These are phyloP conservation scores for Phialocephala subalpina DNA, from an alignment of 2,329 filamentous ascomycete genomes.

Conservation along the genomic window DNA sequence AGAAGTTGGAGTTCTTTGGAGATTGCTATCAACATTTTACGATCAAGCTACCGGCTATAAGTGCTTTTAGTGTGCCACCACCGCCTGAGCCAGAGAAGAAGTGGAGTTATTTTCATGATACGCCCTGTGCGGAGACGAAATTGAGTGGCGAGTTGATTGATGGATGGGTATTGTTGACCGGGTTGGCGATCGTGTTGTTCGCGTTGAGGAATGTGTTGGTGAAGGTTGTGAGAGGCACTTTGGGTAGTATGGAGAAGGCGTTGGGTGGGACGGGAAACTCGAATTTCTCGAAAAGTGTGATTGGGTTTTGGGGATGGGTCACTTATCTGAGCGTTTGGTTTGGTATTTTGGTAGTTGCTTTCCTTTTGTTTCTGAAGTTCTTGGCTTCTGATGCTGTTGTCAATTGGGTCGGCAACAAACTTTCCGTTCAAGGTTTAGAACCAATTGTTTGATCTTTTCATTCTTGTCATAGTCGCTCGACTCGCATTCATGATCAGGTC, in stretches of 20 bases:
- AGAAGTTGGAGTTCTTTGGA: background rate
- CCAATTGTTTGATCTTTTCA: too few relatives aligned
- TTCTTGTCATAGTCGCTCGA: too few relatives aligned
- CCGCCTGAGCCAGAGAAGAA: background rate
- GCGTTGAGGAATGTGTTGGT: background rate
- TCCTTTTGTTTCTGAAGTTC: too few relatives aligned
- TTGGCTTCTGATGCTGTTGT: too few relatives aligned
- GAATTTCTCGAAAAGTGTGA: too few relatives aligned
- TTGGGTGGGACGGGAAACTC: background rate
- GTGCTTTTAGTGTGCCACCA: background rate
- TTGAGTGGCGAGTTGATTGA: background rate
- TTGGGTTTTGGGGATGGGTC: too few relatives aligned
- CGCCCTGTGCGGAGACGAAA: background rate
- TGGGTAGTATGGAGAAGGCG: background rate
- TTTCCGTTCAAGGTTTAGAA: too few relatives aligned
- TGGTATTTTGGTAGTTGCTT: too few relatives aligned
- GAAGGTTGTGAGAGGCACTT: background rate
- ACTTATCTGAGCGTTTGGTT: too few relatives aligned
- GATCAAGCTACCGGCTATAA: background rate
- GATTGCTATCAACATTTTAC: background rate
- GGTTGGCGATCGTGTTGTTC: background rate
- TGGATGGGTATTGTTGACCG: background rate
- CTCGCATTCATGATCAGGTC: too few relatives aligned
- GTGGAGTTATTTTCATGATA: conserved; percentile 2
- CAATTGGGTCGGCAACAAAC: too few relatives aligned